Base-by-base conservation (phyloP, 1,284 basidiomycete species). In the Thecaphora frezii region DNA sequence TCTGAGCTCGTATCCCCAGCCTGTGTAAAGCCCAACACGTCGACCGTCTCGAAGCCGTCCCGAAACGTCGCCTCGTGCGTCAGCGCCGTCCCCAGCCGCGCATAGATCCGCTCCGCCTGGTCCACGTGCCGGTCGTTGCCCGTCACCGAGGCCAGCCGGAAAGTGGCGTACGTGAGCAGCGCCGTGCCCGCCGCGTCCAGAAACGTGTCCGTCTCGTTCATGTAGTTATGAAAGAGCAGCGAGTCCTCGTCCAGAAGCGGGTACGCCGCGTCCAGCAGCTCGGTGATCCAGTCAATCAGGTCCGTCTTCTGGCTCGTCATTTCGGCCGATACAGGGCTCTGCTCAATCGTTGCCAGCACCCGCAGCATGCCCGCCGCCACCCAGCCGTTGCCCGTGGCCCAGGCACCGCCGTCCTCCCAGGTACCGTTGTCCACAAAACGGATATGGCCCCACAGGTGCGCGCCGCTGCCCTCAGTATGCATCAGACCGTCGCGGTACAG, bases 361-460 rank as follows among this genome's bases (percentile, higher is more conserved):
- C 90, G 86, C 5, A 89, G 82, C 84, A 91, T 91, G 0, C 90
- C 91, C 4, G 87, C 88, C 0, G 89, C 86, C 0, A 87, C 90
- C 91, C 90, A 93, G 0, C 83, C 90, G 51, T 92, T 91, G 0
- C 91, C 89, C 12, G 89, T 89, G 0, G 1, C 87, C 88, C 42
- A 82, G 54, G 73, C 89, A 85, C 51, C 66, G 10, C 44, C 51
- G 43, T 83, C 82, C 12, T 55, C 45, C 61, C 68, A 69, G 8
- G 51, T 54, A 3, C 45, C 33, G 40, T 53, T 61, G 26, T 61
- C 55, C 1, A 60, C 62, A n/a, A 60, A 45, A 24, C 46, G 24
- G 41, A 78, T 77, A 48, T 78, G 74, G 5, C 64, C 66, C 63
- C 69, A 74, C 22, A 76, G 48, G 3, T 56, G 50, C 23, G 77